A percentile compares a stretch with the other conserved stretches of the same genome.
These are phyloP conservation scores for Drosera spatulata DNA, from an alignment of 179 eudicot species.

Conservation along the genomic window DNA sequence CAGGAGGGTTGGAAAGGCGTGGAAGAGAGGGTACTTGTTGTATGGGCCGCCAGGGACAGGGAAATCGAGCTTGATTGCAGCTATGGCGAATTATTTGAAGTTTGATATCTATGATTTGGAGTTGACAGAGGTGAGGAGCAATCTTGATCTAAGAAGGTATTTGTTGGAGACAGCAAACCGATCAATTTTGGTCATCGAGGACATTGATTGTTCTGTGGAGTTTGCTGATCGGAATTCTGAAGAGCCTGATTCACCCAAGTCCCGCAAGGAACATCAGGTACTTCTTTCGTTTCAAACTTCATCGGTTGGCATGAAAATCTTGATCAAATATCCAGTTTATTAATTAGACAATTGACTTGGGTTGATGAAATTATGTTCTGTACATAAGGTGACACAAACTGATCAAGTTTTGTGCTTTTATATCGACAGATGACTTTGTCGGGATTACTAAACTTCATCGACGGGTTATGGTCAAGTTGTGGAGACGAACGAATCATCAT, in stretches of 20 bases:
- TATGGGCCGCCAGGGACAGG: slow-evolving; percentile 35
- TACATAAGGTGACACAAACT: background rate
- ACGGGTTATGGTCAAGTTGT: slow-evolving; percentile 34
- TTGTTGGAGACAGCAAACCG: slow-evolving; percentile 20
- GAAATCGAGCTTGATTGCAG: slow-evolving; percentile 29
- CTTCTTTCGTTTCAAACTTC: background rate
- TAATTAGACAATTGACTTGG: background rate
- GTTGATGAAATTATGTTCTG: background rate
- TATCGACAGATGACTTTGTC: slow-evolving; percentile 19
- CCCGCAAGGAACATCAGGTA: slow-evolving; percentile 11
- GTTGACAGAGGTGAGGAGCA: slow-evolving; percentile 14
- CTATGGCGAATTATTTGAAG: slow-evolving; percentile 30
- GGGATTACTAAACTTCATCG: slow-evolving; percentile 20
- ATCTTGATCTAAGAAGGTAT: slow-evolving; percentile 21
- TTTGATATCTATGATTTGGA: slow-evolving; percentile 35
- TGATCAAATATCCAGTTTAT: too few relatives aligned
- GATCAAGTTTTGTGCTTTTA: background rate
- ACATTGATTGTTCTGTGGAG: slow-evolving; percentile 22
- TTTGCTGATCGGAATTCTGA: slow-evolving; percentile 10
- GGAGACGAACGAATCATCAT: slow-evolving; percentile 28
- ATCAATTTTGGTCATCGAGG: slow-evolving; percentile 23
- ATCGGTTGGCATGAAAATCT: background rate
- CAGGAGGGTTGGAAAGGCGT: slow-evolving; percentile 24
- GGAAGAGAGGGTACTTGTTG: slow-evolving; percentile 32
- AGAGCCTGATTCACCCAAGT: background rate